Base-by-base conservation (phyloP, 768 basidiomycete genomes). In the Lactarius akahatsu region DNA sequence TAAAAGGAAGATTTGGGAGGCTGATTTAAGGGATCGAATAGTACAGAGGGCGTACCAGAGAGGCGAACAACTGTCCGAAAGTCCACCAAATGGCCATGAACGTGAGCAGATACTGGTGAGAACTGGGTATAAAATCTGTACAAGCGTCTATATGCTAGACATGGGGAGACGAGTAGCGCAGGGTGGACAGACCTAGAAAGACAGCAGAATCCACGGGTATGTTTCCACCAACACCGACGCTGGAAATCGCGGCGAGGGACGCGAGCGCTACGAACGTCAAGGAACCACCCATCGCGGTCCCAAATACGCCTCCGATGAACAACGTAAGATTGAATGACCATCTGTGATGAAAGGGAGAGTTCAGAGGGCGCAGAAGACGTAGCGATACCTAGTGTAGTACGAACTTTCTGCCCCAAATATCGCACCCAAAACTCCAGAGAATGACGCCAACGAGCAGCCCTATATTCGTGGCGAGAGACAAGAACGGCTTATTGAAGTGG, bases 41-140 rank as follows among this genome's bases (percentile, higher is more conserved):
- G 20, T 3, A 52, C 4, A n/a, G 8, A 18, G 70, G 23, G 13
- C 78, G 57, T 64, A 81, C 82, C 41, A 87, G 73, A 64, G 80
- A 80, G 13, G 77, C 80, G 26, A 85, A 63, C 6, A 86, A 77
- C 71, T 85, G 83, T 4, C 86, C 86, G 30, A 86, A 71, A 20
- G 80, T 81, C 85, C 85, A 87, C 82, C 82, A 87, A 18, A 86
- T 80, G 0, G 83, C 83, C 28, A 87, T 74, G 57, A 86, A 72
- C 1, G 85, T 86, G 55, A 87, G 73, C 41, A 86, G 77, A 68
- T 84, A 87, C 67, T 87, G 86, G 66, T 86, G 83, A 10, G 80
- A 79, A 28, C 78, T 79, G 6, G 84, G 85, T 5, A 84, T 68
- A 45, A 83, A 80, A 70, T 85, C 86, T 80, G 72, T 57, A 45